Conservation (phyloP, 2,329 filamentous ascomycete species). For the Hymenoscyphus scutula region DNA sequence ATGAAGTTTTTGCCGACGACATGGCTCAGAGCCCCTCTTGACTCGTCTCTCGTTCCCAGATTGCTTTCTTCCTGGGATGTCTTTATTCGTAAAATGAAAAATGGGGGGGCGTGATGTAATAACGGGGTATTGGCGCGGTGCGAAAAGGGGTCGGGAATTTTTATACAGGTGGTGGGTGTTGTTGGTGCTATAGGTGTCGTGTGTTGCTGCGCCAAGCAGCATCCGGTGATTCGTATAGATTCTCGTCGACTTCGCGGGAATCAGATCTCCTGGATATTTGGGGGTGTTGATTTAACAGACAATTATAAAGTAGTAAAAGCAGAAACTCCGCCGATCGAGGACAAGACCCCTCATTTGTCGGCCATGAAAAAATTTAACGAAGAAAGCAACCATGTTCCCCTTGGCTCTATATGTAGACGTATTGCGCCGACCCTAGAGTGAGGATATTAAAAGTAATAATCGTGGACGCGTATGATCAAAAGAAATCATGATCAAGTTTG, state of each 20-base stretch:
- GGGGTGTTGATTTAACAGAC: slow-evolving; percentile 14
- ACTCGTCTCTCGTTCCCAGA: not conserved
- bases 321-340: slow-evolving; percentile 35
- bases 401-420: slow-evolving; percentile 27
- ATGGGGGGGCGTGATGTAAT: slow-evolving; percentile 25
- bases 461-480: slow-evolving; percentile 21
- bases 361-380: slow-evolving; percentile 26
- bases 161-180: slow-evolving; percentile 24
- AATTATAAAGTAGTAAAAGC: slow-evolving; percentile 18
- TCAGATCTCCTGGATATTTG: slow-evolving; percentile 19
- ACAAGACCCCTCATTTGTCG: slow-evolving; percentile 38
- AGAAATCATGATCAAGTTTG: slow-evolving; percentile 33
- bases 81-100: slow-evolving; percentile 27
- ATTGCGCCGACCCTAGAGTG: slow-evolving; percentile 26
- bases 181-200: slow-evolving; percentile 24
- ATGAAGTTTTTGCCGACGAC: slow-evolving; percentile 14
- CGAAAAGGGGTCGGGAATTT: slow-evolving; percentile 20
- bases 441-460: slow-evolving; percentile 30
- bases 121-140: slow-evolving; percentile 25
- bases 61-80: slow-evolving; percentile 12
- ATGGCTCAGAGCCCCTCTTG: slow-evolving; percentile 7
- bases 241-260: slow-evolving; percentile 33
- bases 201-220: slow-evolving; percentile 21
- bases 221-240: slow-evolving; percentile 23
- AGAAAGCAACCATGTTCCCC: slow-evolving; percentile 20